phyloP scores from a whole-genome alignment of 2,329 filamentous ascomycete species.

The Penicillium glabrum region DNA sequence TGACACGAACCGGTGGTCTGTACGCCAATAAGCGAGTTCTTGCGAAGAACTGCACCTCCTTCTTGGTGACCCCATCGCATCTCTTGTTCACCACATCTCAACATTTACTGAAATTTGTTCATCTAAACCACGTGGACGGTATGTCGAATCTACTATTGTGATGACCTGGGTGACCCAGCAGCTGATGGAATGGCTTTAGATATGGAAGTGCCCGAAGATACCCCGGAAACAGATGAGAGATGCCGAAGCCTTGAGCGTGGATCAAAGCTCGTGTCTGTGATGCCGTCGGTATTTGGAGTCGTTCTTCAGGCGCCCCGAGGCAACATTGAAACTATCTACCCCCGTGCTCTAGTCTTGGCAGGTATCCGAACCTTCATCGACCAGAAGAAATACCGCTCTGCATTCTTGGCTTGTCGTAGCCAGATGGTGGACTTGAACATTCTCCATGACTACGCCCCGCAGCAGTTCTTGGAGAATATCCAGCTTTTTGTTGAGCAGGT shows the following conservation, averaged over 20 bases:
- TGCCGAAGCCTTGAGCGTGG: conserved; percentile 91
- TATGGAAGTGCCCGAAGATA: conserved; percentile 79
- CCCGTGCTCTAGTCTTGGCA: conserved; percentile 85
- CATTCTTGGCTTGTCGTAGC: conserved; percentile 83
- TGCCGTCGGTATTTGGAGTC: conserved; percentile 82
- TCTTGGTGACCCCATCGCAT: conserved; percentile 76
- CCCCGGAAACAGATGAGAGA: conserved; percentile 87
- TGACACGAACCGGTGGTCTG: conserved; percentile 74
- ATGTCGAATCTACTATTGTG: conserved; percentile 24
- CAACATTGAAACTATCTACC: conserved; percentile 93
- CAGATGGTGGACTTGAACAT: conserved; percentile 99
- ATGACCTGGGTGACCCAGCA: neutral
- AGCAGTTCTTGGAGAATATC: conserved; percentile 77
- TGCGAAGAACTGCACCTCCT: conserved; percentile 88
- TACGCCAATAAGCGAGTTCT: conserved; percentile 74
- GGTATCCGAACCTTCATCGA: conserved; percentile 83
- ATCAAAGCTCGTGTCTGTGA: conserved; percentile 80
- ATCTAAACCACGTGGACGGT: conserved; percentile 69
- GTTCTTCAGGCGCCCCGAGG: conserved; percentile 94
- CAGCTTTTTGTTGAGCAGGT: conserved; percentile 80
- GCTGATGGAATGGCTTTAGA: conserved; percentile 49
- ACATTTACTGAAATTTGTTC: conserved; percentile 91
- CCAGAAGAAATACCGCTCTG: conserved; percentile 74
- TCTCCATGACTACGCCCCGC: conserved; percentile 86
- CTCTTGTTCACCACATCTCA: conserved; percentile 90